These are phyloP conservation scores for Suillus placidus DNA, from an alignment of 768 basidiomycete species.

Conservation along the genomic window DNA sequence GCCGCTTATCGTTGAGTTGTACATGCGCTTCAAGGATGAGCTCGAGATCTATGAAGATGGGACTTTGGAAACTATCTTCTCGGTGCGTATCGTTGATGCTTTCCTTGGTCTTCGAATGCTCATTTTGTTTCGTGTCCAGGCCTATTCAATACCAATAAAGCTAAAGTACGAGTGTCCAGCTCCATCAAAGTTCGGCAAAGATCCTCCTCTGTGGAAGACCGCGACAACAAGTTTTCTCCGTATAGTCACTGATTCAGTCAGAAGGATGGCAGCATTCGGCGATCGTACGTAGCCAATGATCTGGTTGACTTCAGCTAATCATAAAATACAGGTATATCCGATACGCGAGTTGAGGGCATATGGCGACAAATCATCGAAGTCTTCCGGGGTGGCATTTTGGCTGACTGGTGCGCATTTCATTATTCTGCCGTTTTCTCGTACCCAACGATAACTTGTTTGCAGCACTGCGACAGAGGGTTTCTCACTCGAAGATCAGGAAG, in stretches of 20 bases:
- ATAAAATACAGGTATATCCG: conserved; percentile 49
- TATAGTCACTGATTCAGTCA: conserved; percentile 68
- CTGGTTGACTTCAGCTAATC: background rate
- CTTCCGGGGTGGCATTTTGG: conserved; percentile 78
- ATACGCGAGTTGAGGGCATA: conserved; percentile 73
- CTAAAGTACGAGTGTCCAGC: conserved; percentile 94
- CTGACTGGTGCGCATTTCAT: conserved; percentile 67
- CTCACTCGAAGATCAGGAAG: conserved; percentile 64
- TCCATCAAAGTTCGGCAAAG: conserved; percentile 85
- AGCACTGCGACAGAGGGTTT: conserved; percentile 64
- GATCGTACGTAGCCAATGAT: conserved; percentile 42
- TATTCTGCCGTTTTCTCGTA: background rate
- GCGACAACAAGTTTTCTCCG: conserved; percentile 81
- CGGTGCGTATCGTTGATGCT: conserved; percentile 48
- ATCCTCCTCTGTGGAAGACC: conserved; percentile 91
- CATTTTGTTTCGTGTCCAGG: conserved; percentile 42
- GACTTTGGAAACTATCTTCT: conserved; percentile 80
- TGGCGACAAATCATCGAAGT: conserved; percentile 86
- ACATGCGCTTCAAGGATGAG: conserved; percentile 49
- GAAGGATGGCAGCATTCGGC: conserved; percentile 52
- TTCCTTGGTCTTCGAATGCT: background rate
- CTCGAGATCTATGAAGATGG: conserved; percentile 54
- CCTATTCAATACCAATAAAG: conserved; percentile 89
- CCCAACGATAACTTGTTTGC: background rate
- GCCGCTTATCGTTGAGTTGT: conserved; percentile 82